Base-by-base conservation (phyloP, 345 rosid genomes). In the Cochlearia excelsa region DNA sequence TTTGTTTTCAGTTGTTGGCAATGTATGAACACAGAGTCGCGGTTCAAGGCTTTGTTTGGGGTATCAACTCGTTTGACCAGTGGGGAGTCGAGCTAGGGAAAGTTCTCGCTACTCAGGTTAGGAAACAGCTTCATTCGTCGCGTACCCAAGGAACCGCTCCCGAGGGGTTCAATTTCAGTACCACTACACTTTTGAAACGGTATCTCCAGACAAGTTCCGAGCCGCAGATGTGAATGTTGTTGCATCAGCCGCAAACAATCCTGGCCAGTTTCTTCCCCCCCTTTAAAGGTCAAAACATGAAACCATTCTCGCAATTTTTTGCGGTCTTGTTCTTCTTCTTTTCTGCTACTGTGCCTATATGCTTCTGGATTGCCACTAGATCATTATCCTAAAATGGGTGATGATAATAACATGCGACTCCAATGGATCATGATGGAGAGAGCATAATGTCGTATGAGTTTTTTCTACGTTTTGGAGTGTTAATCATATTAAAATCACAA, bases 41-140 rank as follows among this genome's bases (percentile, higher is more conserved):
- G 5, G 97, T 85, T 42, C 87, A 93, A 84, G 97, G 99, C 62
- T 87, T 93, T 65, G 44, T 87, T 26, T 89, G 99, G 99, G 95
- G 95, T 71, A 87, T 93, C 74, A 93, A 93, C 69, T 93, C 99
- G 56, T 93, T 93, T 58, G 99, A 93, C 69, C 97, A 93, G 75
- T 93, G 99, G 99, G 99, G 99, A 72, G 99, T 89, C 41, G 99
- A 93, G 81, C 67, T 93, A 48, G 97, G 99, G 47, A 93, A 93
- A 95, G 99, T 93, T 53, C 77, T 93, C 65, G 99, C 97, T 40
- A 85, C 94, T 57, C 94, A 81, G 75, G 95, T 93, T 33, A 79
- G 97, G 61, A 85, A 87, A 75, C 97, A 93, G 53, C 97, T 93
- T 60, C 54, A 89, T 69, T 81, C 78, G 9, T 81, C 95, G 35